Percentiles rank a stretch among this genome's conserved stretches.
phyloP scores from a whole-genome alignment of 768 basidiomycete species.

The Neoboletus brunneissimus region DNA sequence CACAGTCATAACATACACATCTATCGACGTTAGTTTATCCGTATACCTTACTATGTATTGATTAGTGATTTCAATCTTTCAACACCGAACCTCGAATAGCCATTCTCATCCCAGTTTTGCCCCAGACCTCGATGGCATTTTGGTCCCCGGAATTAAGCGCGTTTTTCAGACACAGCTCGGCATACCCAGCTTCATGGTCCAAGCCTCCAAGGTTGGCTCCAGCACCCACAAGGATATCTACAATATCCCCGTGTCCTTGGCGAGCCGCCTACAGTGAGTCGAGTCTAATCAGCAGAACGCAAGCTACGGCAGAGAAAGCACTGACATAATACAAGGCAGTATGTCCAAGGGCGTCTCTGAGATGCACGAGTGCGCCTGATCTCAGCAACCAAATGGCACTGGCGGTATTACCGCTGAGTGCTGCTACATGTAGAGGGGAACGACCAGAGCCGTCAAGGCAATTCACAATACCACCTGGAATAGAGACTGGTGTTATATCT shows the following conservation, averaged over 20 bases:
- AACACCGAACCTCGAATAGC: neutral
- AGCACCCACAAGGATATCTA: constrained; percentile 63
- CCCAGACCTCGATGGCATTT: constrained; percentile 50
- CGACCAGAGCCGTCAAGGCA: constrained; percentile 71
- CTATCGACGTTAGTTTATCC: constrained; percentile 4
- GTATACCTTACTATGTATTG: constrained; percentile 16
- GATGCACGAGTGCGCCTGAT: constrained; percentile 78
- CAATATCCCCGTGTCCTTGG: constrained; percentile 59
- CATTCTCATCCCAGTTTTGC: constrained; percentile 43
- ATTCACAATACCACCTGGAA: constrained; percentile 71
- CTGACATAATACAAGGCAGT: constrained; percentile 81
- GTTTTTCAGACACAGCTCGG: constrained; percentile 42
- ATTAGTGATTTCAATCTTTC: constrained; percentile 4
- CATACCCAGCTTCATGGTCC: constrained; percentile 60
- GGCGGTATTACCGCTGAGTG: constrained; percentile 56
- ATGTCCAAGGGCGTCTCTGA: constrained; percentile 76
- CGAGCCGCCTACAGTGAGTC: constrained; percentile 59
- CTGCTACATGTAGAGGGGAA: constrained; percentile 77
- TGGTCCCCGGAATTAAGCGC: constrained; percentile 42
- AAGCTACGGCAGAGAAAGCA: neutral
- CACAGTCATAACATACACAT: constrained; percentile 1
- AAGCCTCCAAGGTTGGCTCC: constrained; percentile 72
- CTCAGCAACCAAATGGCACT: constrained; percentile 52
- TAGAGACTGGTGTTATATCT: constrained; percentile 20
- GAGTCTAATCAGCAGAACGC: constrained; percentile 2